A percentile compares a stretch with the other conserved stretches of the same genome.
Evolutionary conservation across 129 eudicot genomes (phyloP).

Genomic region (Artemisia tridentata): DNA sequence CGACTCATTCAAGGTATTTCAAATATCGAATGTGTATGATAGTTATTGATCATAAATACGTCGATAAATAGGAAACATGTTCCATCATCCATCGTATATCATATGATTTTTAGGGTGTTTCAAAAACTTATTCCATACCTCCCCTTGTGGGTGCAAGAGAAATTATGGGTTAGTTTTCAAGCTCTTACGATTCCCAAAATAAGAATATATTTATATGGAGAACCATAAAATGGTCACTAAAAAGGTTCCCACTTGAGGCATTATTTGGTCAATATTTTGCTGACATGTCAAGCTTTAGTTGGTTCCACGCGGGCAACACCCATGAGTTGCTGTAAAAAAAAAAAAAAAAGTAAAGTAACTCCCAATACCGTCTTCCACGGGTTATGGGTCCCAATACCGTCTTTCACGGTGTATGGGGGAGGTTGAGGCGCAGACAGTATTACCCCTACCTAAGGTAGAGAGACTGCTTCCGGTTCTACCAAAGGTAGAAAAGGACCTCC

Average conservation of each 20-base stretch:
- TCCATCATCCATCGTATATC: not conserved
- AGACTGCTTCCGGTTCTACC: no score
- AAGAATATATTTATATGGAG: slow-evolving; percentile 36
- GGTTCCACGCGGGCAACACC: slow-evolving; percentile 21
- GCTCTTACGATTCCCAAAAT: slow-evolving; percentile 25
- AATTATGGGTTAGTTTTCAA: slow-evolving; percentile 16
- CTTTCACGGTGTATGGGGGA: no score
- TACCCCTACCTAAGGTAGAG: no score
- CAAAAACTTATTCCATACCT: not conserved
- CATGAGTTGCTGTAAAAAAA: no score
- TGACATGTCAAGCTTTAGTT: slow-evolving; percentile 28
- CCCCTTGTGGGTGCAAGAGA: slow-evolving; percentile 31
- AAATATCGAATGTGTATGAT: not conserved
- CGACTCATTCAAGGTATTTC: not conserved
- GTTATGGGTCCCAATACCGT: no score
- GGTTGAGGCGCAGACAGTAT: no score
- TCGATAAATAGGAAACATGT: no score
- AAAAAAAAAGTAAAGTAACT: no score
- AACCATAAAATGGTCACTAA: slow-evolving; percentile 35
- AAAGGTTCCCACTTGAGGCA: slow-evolving; percentile 37
- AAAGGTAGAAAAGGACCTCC: no score
- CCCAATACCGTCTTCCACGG: no score
- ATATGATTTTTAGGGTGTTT: not conserved
- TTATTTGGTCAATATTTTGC: slow-evolving; percentile 32
- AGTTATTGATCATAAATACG: not conserved